phyloP scores from a whole-genome alignment of 257 asterid genomes.

The Orobanche coerulescens region DNA sequence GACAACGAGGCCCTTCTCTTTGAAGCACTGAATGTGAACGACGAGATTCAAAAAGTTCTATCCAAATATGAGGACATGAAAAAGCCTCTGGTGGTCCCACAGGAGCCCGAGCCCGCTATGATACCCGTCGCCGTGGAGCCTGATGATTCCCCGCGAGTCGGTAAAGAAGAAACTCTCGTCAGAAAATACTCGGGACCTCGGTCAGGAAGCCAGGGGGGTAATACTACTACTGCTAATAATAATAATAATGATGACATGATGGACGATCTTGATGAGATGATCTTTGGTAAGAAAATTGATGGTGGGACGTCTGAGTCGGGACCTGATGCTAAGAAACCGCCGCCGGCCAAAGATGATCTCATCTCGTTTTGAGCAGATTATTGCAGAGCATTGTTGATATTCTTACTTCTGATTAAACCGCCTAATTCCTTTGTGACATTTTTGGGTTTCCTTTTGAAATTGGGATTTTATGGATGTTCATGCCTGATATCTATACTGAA shows the following conservation, averaged over 20 bases:
- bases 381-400: background rate
- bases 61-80: slow-evolving; percentile 74
- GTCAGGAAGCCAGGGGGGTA: slow-evolving; percentile 38
- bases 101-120: slow-evolving; percentile 84
- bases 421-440: background rate
- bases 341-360: slow-evolving; percentile 70
- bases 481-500: slow-evolving; percentile 20
- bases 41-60: slow-evolving; percentile 78
- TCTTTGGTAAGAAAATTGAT: slow-evolving; percentile 74
- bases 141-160: slow-evolving; percentile 56
- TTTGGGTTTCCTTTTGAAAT: background rate
- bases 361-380: slow-evolving; percentile 44
- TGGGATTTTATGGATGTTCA: slow-evolving; percentile 2
- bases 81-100: slow-evolving; percentile 44
- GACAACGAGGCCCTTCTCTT: slow-evolving; percentile 89
- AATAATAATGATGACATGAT: slow-evolving; percentile 72
- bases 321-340: slow-evolving; percentile 51
- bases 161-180: slow-evolving; percentile 54
- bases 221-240: no score
- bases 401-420: background rate
- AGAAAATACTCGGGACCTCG: slow-evolving; percentile 50
- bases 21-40: slow-evolving; percentile 90
- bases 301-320: slow-evolving; percentile 53
- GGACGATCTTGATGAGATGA: slow-evolving; percentile 99
- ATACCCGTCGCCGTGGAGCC: slow-evolving; percentile 87